Conservation (phyloP, 441 rosid genomes). For the Corymbia calophylla region DNA sequence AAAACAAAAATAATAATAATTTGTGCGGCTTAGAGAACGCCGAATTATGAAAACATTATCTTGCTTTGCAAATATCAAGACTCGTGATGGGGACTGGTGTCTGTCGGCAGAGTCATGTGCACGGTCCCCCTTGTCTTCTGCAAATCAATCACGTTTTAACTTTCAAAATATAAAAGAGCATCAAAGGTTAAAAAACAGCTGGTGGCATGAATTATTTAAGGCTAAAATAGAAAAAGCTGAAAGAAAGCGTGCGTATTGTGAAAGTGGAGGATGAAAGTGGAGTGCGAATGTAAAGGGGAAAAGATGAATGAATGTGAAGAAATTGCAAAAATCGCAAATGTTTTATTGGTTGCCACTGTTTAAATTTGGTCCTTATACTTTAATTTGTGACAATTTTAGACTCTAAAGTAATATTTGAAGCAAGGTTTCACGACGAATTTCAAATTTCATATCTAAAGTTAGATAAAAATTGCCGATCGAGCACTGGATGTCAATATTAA, state of each 20-base stretch:
- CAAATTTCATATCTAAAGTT: background rate
- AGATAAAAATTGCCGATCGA: background rate
- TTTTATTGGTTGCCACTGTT: background rate
- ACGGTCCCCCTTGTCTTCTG: background rate
- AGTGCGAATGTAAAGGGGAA: background rate
- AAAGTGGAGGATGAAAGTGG: background rate
- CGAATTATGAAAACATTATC: background rate
- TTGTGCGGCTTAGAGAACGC: background rate
- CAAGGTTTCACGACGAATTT: fast-evolving
- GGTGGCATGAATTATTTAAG: background rate
- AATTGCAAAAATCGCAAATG: background rate
- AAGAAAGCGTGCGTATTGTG: background rate
- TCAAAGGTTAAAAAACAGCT: background rate
- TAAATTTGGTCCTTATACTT: background rate
- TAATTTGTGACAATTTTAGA: background rate
- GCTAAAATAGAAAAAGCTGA: background rate
- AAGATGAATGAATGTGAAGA: background rate
- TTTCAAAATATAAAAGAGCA: background rate
- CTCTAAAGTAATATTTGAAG: background rate
- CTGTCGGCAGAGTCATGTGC: background rate
- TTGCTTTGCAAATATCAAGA: background rate
- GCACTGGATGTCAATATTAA: too few relatives aligned
- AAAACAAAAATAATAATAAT: background rate
- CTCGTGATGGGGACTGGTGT: background rate
- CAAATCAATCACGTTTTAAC: background rate